Conservation (phyloP, 1,139 yeast genomes). For the Sporopachydermia cereana region DNA sequence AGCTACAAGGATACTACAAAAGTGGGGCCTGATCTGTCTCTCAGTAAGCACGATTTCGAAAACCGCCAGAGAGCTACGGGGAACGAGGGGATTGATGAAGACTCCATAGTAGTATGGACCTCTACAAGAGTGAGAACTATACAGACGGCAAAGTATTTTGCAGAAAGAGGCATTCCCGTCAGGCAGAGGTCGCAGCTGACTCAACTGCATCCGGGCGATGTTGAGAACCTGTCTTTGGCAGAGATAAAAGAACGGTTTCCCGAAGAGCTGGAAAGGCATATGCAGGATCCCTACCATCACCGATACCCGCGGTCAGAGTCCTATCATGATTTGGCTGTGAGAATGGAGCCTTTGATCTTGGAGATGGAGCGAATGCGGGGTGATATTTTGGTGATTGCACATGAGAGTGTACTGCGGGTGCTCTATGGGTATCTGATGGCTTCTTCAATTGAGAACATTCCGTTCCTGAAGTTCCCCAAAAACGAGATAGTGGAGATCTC, state of each 20-base stretch:
- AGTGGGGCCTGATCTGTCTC: neutral
- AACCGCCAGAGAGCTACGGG: conserved; percentile 16
- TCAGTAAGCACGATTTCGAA: conserved; percentile 7
- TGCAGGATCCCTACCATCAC: conserved; percentile 81
- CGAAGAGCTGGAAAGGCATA: conserved; percentile 52
- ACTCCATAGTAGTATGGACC: conserved; percentile 65
- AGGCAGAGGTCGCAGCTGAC: conserved; percentile 73
- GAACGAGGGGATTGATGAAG: conserved; percentile 25
- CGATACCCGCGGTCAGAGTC: conserved; percentile 89
- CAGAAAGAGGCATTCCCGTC: conserved; percentile 45
- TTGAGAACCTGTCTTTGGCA: conserved; percentile 51
- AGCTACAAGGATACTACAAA: conserved; percentile 7
- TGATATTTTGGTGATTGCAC: conserved; percentile 83
- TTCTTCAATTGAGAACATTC: conserved; percentile 76
- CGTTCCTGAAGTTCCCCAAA: conserved; percentile 61
- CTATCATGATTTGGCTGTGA: conserved; percentile 88
- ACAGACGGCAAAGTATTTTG: conserved; percentile 63
- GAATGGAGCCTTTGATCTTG: conserved; percentile 83
- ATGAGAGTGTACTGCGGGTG: conserved; percentile 80
- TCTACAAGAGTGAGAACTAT: conserved; percentile 78
- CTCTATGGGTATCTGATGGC: conserved; percentile 94
- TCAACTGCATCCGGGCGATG: conserved; percentile 86
- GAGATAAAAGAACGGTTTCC: conserved; percentile 54
- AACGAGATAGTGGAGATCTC: conserved; percentile 79
- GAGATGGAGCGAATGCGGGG: conserved; percentile 90